Conservation (phyloP, 768 basidiomycete species). For the Chlorophyllum brunneum region DNA sequence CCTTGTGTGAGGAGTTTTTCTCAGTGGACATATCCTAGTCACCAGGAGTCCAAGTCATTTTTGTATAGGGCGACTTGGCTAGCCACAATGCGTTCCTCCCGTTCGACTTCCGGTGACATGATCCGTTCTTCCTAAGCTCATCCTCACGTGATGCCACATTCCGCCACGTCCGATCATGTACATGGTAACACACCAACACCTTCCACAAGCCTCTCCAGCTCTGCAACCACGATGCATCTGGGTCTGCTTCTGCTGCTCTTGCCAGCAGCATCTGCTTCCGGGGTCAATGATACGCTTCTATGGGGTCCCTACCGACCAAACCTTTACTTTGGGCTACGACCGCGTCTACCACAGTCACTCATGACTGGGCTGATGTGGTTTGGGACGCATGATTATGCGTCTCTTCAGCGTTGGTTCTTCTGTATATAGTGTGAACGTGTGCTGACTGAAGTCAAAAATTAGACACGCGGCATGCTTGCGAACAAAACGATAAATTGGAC, state of each 20-base stretch:
- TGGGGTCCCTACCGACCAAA: slow-evolving; percentile 92
- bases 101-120: no score
- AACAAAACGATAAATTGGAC: slow-evolving; percentile 79
- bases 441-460: background rate
- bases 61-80: no score
- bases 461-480: slow-evolving; percentile 85
- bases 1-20: no score
- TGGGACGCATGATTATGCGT: slow-evolving; percentile 80
- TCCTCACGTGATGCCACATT: slow-evolving; percentile 9
- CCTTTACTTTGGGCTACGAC: slow-evolving; percentile 91
- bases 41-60: no score
- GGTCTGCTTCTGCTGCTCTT: slow-evolving; percentile 42
- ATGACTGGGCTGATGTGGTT: slow-evolving; percentile 96
- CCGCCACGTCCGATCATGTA: slow-evolving; percentile 9
- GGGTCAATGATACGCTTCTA: slow-evolving; percentile 53
- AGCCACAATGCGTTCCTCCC: no score
- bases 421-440: slow-evolving; percentile 5
- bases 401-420: slow-evolving; percentile 53
- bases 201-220: background rate
- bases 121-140: no score
- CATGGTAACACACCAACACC: background rate
- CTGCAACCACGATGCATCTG: slow-evolving; percentile 34
- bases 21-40: no score
- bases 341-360: slow-evolving; percentile 82
- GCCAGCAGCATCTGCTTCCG: slow-evolving; percentile 32